Evolutionary conservation across 805 yeast genomes (phyloP).

Genomic region (Spathaspora arborariae): DNA sequence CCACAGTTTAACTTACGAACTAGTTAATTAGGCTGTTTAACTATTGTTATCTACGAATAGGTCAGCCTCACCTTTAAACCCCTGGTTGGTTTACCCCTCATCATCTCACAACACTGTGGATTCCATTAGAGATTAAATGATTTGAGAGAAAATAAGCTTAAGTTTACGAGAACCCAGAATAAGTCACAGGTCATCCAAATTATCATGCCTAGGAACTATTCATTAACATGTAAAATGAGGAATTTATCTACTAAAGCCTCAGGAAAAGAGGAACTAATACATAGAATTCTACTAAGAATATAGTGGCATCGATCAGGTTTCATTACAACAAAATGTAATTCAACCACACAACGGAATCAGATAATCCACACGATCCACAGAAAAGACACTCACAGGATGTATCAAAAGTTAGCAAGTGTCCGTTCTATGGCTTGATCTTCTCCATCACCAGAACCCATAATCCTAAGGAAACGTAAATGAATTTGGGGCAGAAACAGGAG

Average conservation of each 20-base stretch:
- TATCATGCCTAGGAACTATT: no score
- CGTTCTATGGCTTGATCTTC: conserved; percentile 52
- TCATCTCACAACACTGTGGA: not conserved
- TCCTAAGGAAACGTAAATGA: conserved; percentile 44
- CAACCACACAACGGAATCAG: conserved; percentile 12
- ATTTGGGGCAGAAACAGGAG: conserved; percentile 67
- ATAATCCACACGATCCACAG: conserved; percentile 46
- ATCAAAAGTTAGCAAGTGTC: conserved; percentile 40
- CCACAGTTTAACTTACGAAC: not conserved
- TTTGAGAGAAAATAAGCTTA: no score
- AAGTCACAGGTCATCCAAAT: no score
- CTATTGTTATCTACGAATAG: not conserved
- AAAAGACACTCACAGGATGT: conserved; percentile 38
- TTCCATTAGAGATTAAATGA: not conserved
- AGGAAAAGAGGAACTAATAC: not conserved
- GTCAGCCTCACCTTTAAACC: not conserved
- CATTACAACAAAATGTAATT: conserved; percentile 4
- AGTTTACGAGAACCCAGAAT: no score
- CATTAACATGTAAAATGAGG: no score
- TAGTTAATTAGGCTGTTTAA: not conserved
- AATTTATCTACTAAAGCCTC: no score
- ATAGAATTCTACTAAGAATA: conserved; percentile 4
- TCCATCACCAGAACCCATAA: conserved; percentile 60
- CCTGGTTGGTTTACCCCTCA: no score
- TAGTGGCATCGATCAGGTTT: conserved; percentile 16